Percentiles rank a stretch among this genome's conserved stretches.
phyloP scores from a whole-genome alignment of 2,329 filamentous ascomycete species.

The Westerdykella sp. region DNA sequence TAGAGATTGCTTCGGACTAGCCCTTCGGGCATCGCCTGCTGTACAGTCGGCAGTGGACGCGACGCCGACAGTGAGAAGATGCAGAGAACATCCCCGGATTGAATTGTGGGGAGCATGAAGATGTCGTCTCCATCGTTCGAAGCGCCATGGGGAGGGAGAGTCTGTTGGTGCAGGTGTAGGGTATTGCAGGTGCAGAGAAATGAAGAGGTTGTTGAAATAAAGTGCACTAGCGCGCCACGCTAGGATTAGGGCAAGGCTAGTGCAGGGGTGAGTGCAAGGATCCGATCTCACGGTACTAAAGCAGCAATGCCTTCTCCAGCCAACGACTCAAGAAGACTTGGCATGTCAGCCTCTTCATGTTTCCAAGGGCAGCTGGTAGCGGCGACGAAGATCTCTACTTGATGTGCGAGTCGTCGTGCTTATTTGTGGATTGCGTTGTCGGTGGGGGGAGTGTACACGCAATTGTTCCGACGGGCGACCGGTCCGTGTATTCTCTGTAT shows the following conservation, averaged over 20 bases:
- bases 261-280: slow-evolving; percentile 6
- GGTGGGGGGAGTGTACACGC: too few relatives aligned
- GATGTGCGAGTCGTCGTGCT: slow-evolving; percentile 10
- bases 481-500: slow-evolving; percentile 20
- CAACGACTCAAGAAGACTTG: background rate
- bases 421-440: slow-evolving; percentile 9
- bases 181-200: slow-evolving; percentile 15
- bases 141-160: slow-evolving; percentile 7
- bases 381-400: slow-evolving; percentile 13
- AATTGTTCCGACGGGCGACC: slow-evolving; percentile 28
- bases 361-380: slow-evolving; percentile 10
- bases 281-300: slow-evolving; percentile 16
- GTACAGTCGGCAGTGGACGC: background rate
- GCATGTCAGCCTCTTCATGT: slow-evolving; percentile 1
- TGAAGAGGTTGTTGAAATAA: slow-evolving; percentile 26
- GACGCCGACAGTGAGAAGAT: slow-evolving; percentile 13
- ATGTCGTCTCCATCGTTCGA: slow-evolving; percentile 8
- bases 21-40: background rate
- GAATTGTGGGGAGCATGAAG: slow-evolving; percentile 16
- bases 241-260: slow-evolving; percentile 15
- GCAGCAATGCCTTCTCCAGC: slow-evolving; percentile 8
- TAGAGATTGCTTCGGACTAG: background rate
- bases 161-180: slow-evolving; percentile 10
- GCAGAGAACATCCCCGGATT: slow-evolving; percentile 7
- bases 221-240: slow-evolving; percentile 22